Percentiles rank a stretch among this genome's conserved stretches.
Evolutionary conservation across 2,329 filamentous ascomycete genomes (phyloP).

Genomic region (Colletotrichum brevisporum): DNA sequence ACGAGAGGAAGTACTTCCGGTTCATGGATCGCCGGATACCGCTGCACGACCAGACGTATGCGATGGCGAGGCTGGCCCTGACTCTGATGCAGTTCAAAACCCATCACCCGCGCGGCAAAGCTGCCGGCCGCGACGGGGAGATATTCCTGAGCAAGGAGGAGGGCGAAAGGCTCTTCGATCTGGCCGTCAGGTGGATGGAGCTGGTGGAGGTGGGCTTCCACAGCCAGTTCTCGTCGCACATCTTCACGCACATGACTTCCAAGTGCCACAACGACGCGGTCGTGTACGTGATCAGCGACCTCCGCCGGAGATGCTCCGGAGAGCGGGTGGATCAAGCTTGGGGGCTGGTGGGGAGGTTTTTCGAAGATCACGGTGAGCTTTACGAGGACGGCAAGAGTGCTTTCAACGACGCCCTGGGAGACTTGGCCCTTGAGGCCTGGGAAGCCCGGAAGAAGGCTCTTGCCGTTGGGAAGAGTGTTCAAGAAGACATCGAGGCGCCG

Average conservation of each 20-base stretch:
- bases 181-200: slow-evolving; percentile 45
- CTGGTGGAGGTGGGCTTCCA: slow-evolving; percentile 41
- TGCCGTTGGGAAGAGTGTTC: neutral
- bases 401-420: slow-evolving; percentile 7
- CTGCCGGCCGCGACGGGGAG: neutral
- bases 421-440: slow-evolving; percentile 20
- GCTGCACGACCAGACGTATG: slow-evolving; percentile 44
- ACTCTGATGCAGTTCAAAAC: slow-evolving; percentile 49
- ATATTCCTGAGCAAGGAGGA: slow-evolving; percentile 42
- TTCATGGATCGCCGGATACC: slow-evolving; percentile 48
- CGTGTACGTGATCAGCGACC: slow-evolving; percentile 50
- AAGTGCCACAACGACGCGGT: slow-evolving; percentile 49
- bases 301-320: slow-evolving; percentile 43
- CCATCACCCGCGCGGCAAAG: slow-evolving; percentile 46
- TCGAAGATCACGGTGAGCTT: slow-evolving; percentile 43
- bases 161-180: slow-evolving; percentile 45
- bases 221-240: slow-evolving; percentile 48
- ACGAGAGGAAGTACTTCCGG: slow-evolving; percentile 42
- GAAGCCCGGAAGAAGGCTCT: slow-evolving; percentile 1
- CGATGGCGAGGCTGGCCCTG: slow-evolving; percentile 45
- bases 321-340: slow-evolving; percentile 45
- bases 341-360: slow-evolving; percentile 46
- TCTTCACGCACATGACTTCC: slow-evolving; percentile 47
- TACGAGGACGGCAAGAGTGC: neutral
- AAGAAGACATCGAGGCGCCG: neutral